A percentile compares a stretch with the other conserved stretches of the same genome.
Evolutionary conservation across 2,329 filamentous ascomycete species (phyloP).

Genomic region (Calycina herbarum): DNA sequence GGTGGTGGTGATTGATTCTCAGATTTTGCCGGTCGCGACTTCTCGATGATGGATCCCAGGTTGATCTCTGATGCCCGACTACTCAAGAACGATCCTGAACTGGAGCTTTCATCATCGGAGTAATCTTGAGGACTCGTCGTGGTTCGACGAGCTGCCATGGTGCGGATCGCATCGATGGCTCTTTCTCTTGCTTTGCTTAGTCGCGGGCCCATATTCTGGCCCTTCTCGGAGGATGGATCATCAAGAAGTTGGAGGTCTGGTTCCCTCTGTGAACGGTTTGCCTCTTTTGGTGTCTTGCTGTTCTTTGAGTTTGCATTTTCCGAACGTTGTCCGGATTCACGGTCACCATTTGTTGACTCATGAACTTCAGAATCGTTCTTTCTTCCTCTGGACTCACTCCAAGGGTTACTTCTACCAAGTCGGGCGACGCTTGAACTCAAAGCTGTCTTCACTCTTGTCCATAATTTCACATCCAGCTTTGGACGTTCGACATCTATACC

Average conservation of each 20-base stretch:
- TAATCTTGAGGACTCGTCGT: background rate
- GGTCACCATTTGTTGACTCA: background rate
- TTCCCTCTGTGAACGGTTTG: background rate
- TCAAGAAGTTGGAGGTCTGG: background rate
- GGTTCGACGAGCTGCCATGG: background rate
- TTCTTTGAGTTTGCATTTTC: background rate
- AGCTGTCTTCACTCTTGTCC: background rate
- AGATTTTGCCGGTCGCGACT: background rate
- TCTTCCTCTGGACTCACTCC: background rate
- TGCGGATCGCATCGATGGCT: background rate
- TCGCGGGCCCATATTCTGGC: background rate
- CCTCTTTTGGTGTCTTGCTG: background rate
- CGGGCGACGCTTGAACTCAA: background rate
- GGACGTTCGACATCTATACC: background rate
- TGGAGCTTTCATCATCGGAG: background rate
- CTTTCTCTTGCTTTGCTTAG: background rate
- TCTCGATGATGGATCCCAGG: background rate
- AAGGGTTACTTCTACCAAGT: background rate
- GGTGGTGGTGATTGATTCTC: background rate
- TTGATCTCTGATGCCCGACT: background rate
- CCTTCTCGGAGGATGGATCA: background rate
- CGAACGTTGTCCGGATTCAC: background rate
- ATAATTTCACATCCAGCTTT: background rate
- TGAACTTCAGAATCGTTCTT: background rate
- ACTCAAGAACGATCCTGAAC: background rate